phyloP scores from a whole-genome alignment of 148 eudicot genomes.

The Diospyros lotus region DNA sequence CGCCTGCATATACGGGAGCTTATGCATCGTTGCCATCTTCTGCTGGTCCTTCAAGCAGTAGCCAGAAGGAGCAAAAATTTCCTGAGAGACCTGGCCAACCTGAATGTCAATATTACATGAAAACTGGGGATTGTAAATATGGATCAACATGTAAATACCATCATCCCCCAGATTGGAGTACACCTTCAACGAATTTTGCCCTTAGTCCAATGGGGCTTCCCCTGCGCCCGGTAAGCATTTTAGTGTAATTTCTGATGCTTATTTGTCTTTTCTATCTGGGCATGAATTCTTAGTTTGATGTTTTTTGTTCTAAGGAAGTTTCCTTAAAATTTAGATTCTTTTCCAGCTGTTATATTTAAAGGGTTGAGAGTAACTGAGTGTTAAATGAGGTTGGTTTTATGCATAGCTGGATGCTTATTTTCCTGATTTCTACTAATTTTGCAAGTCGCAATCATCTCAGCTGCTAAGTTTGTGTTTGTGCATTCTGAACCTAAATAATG shows the following conservation, averaged over 20 bases:
- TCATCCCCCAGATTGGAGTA: slow-evolving; percentile 74
- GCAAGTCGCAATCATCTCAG: neutral
- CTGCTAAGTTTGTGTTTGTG: neutral
- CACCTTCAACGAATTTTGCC: slow-evolving; percentile 36
- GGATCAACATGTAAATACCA: slow-evolving; percentile 90
- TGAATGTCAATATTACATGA: slow-evolving; percentile 86
- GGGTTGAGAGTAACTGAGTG: no score
- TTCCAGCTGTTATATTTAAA: no score
- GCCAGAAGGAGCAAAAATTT: slow-evolving; percentile 52
- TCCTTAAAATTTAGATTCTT: no score
- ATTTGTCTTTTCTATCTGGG: no score
- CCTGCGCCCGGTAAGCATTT: slow-evolving; percentile 70
- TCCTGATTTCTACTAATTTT: neutral
- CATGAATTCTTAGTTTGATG: neutral
- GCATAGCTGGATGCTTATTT: neutral
- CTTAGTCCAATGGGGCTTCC: slow-evolving; percentile 91
- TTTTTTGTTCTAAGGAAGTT: neutral
- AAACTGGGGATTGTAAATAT: slow-evolving; percentile 88
- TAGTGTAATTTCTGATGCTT: neutral
- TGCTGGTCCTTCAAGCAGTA: slow-evolving; percentile 53
- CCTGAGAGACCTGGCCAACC: slow-evolving; percentile 96
- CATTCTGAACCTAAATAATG: no score
- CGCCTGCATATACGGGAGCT: slow-evolving; percentile 52
- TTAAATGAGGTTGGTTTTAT: neutral
- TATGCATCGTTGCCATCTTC: slow-evolving; percentile 47